These are phyloP conservation scores for Aspergillus neotritici DNA, from an alignment of 2,329 filamentous ascomycete genomes.

Conservation along the genomic window DNA sequence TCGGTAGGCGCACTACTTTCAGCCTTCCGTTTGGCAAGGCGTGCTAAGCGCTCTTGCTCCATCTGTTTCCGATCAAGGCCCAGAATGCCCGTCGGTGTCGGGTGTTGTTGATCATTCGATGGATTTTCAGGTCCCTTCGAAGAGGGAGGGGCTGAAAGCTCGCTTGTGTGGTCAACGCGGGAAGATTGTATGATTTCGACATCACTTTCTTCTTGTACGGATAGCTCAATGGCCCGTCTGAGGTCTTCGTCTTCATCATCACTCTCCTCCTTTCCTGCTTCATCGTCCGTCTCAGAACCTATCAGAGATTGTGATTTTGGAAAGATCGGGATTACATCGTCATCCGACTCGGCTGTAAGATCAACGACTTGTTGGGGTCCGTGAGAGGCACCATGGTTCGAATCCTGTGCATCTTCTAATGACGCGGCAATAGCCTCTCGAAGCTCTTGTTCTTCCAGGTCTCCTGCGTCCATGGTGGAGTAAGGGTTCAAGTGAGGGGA, in stretches of 20 bases:
- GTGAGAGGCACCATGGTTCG: neutral
- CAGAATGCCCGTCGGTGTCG: slow-evolving; percentile 34
- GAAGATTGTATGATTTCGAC: neutral
- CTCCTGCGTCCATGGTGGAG: slow-evolving; percentile 4
- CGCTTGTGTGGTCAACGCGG: neutral
- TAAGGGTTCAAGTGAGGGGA: neutral
- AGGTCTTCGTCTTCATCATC: slow-evolving; percentile 31
- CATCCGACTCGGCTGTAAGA: slow-evolving; percentile 28
- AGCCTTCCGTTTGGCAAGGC: slow-evolving; percentile 56
- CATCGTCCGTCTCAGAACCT: slow-evolving; percentile 21
- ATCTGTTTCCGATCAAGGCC: slow-evolving; percentile 72
- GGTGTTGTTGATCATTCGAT: neutral
- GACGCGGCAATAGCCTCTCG: slow-evolving; percentile 20
- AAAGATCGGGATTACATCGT: slow-evolving; percentile 20
- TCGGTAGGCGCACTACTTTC: slow-evolving; percentile 31
- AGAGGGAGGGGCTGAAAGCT: neutral
- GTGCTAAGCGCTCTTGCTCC: slow-evolving; percentile 75
- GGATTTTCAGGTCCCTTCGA: neutral
- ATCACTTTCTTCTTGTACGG: slow-evolving; percentile 22
- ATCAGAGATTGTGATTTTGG: slow-evolving; percentile 26
- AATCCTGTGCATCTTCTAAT: slow-evolving; percentile 9
- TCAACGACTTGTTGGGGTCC: slow-evolving; percentile 23
- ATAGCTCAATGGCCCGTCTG: slow-evolving; percentile 31
- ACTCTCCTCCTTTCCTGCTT: slow-evolving; percentile 12
- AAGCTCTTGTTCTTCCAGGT: slow-evolving; percentile 21